phyloP scores from a whole-genome alignment of 108 stramenopile genomes.

The Seminavis robusta region DNA sequence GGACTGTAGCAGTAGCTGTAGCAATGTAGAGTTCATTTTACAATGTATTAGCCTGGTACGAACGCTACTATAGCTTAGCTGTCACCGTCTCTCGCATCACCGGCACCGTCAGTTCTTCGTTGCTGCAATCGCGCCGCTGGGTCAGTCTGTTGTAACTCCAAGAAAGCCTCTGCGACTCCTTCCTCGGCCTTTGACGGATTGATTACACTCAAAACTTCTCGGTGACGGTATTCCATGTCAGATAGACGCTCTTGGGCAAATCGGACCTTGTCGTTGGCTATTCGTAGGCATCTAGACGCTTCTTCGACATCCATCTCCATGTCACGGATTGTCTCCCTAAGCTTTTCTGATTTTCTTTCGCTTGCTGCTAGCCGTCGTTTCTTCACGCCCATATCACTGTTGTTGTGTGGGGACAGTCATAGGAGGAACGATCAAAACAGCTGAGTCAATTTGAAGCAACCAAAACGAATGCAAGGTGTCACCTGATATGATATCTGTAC shows the following conservation, averaged over 20 bases:
- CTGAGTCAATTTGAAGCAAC: background rate
- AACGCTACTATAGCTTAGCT: too few relatives aligned
- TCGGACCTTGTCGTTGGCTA: constrained; percentile 44
- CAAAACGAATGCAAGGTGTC: background rate
- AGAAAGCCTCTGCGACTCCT: constrained; percentile 32
- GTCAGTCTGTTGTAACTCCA: constrained; percentile 15
- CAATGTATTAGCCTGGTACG: too few relatives aligned
- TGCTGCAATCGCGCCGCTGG: background rate
- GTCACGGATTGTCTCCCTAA: constrained; percentile 37
- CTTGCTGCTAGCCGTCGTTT: constrained; percentile 25
- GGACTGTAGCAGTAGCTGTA: too few relatives aligned
- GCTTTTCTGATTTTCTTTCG: background rate
- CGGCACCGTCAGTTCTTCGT: background rate
- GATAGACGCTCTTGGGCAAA: constrained; percentile 45
- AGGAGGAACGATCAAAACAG: background rate
- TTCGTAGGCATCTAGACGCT: constrained; percentile 56
- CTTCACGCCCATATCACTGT: constrained; percentile 34
- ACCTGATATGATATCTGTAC: constrained; percentile 10
- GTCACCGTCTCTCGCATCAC: too few relatives aligned
- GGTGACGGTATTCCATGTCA: constrained; percentile 60
- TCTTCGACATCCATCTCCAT: constrained; percentile 67
- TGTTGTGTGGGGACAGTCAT: background rate
- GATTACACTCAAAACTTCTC: constrained; percentile 74
- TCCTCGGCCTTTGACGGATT: constrained; percentile 47
- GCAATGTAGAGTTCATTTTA: too few relatives aligned